Evolutionary conservation across 768 basidiomycete species (phyloP).

Genomic region (Pilatotrama ljubarskyi): DNA sequence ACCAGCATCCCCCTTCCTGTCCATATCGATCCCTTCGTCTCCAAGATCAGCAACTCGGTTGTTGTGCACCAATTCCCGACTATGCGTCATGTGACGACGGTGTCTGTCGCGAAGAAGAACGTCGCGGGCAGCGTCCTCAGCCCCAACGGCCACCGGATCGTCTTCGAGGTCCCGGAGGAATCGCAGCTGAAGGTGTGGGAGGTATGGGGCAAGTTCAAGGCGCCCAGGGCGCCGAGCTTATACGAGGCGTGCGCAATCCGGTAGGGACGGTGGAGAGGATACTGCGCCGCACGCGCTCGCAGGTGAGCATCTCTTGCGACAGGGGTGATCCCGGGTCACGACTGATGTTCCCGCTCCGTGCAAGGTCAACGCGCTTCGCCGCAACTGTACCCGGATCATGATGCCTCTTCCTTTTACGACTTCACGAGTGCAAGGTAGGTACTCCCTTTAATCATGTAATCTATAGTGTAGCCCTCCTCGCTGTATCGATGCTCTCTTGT

Average conservation of each 20-base stretch:
- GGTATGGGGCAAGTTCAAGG: constrained; percentile 47
- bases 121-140: constrained; percentile 58
- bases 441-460: constrained; percentile 3
- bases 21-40: constrained; percentile 9
- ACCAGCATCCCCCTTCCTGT: background rate
- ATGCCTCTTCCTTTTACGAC: background rate
- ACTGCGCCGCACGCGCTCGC: background rate
- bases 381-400: background rate
- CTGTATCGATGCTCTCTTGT: constrained; percentile 8
- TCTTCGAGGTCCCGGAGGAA: constrained; percentile 63
- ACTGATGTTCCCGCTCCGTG: background rate
- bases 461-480: constrained; percentile 14
- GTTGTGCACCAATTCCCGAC: constrained; percentile 61
- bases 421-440: constrained; percentile 13
- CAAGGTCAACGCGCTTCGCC: background rate
- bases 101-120: constrained; percentile 44
- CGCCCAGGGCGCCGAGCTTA: constrained; percentile 17
- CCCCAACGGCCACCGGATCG: constrained; percentile 52
- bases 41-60: constrained; percentile 35
- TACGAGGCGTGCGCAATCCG: constrained; percentile 17
- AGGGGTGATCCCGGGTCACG: background rate
- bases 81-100: constrained; percentile 56
- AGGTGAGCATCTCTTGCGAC: background rate
- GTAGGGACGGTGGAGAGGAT: background rate
- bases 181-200: constrained; percentile 68